phyloP scores from a whole-genome alignment of 1,284 basidiomycete species.

The Kalmanozyma brasiliensis region DNA sequence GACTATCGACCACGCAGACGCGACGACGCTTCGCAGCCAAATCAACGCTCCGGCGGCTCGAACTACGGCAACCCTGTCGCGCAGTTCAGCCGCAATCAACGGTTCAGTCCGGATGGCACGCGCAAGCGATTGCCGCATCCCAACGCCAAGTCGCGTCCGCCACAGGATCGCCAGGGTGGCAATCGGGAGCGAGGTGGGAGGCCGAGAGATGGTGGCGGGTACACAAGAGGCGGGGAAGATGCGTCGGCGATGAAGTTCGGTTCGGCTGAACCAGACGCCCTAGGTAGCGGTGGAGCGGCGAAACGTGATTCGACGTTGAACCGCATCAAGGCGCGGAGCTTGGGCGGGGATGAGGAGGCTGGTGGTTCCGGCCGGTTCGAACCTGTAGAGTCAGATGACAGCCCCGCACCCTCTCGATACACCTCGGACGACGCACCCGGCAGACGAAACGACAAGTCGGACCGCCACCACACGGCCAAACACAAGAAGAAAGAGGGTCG shows the following conservation, averaged over 20 bases:
- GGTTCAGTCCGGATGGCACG: conserved; percentile 33
- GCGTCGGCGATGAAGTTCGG: conserved; percentile 35
- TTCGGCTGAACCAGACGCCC: not conserved
- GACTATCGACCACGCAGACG: conserved; percentile 14
- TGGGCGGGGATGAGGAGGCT: conserved; percentile 3
- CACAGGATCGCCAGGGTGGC: too few relatives aligned
- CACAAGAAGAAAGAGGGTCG: conserved; percentile 49
- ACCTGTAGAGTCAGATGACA: too few relatives aligned
- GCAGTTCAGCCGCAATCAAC: conserved; percentile 40
- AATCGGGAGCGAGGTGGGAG: conserved; percentile 12
- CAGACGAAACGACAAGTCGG: conserved; percentile 20
- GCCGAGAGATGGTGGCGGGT: not conserved
- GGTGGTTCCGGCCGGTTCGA: too few relatives aligned
- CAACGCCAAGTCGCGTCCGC: conserved; percentile 19
- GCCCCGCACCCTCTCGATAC: not conserved
- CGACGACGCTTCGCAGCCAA: conserved; percentile 3
- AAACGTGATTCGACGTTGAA: conserved; percentile 23
- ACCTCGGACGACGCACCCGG: conserved; percentile 10
- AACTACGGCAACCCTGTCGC: conserved; percentile 17
- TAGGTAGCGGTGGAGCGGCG: not conserved
- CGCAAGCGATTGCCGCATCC: conserved; percentile 41
- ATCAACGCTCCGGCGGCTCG: conserved; percentile 12
- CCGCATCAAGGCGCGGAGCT: conserved; percentile 16
- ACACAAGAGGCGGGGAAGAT: conserved; percentile 7
- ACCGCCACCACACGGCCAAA: conserved; percentile 40